phyloP scores from a whole-genome alignment of 306 rosid species.

The Ziziphus jujuba region DNA sequence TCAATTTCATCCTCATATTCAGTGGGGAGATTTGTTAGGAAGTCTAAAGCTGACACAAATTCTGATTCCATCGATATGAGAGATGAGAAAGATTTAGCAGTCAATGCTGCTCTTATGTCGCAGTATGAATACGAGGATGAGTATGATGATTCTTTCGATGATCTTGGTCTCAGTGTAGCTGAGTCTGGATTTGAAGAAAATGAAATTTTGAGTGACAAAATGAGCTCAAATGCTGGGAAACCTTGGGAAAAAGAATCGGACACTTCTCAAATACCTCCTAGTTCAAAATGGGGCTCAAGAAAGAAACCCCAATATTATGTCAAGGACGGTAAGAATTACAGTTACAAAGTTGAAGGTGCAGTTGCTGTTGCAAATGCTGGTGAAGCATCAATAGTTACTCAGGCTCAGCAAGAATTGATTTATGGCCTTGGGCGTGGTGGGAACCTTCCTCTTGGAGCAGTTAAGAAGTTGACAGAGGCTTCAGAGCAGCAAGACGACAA shows the following conservation, averaged over 20 bases:
- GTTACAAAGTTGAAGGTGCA: slow-evolving; percentile 92
- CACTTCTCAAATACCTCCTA: slow-evolving; percentile 43
- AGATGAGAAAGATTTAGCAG: slow-evolving; percentile 42
- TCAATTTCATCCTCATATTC: slow-evolving; percentile 55
- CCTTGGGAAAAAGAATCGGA: slow-evolving; percentile 44
- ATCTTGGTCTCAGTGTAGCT: slow-evolving; percentile 85
- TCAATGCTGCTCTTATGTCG: slow-evolving; percentile 52
- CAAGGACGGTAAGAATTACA: slow-evolving; percentile 96
- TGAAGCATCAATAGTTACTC: slow-evolving; percentile 69
- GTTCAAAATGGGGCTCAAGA: slow-evolving; percentile 91
- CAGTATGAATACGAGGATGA: slow-evolving; percentile 95
- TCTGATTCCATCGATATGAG: slow-evolving; percentile 49
- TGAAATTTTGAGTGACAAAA: slow-evolving; percentile 43
- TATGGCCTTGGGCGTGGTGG: slow-evolving; percentile 98
- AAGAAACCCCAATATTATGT: slow-evolving; percentile 84
- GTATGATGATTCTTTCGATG: slow-evolving; percentile 95
- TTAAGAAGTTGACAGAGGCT: slow-evolving; percentile 61
- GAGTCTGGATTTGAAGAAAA: slow-evolving; percentile 73
- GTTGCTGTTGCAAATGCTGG: slow-evolving; percentile 76
- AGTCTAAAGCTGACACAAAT: slow-evolving; percentile 54
- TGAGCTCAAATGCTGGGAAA: slow-evolving; percentile 35
- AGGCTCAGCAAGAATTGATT: slow-evolving; percentile 67
- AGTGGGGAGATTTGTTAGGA: slow-evolving; percentile 76
- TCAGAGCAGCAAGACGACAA: slow-evolving; percentile 44
- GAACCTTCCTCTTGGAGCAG: slow-evolving; percentile 86